Base-by-base conservation (phyloP, 2,329 filamentous ascomycete genomes). In the Ophiostoma novo-ulmi region DNA sequence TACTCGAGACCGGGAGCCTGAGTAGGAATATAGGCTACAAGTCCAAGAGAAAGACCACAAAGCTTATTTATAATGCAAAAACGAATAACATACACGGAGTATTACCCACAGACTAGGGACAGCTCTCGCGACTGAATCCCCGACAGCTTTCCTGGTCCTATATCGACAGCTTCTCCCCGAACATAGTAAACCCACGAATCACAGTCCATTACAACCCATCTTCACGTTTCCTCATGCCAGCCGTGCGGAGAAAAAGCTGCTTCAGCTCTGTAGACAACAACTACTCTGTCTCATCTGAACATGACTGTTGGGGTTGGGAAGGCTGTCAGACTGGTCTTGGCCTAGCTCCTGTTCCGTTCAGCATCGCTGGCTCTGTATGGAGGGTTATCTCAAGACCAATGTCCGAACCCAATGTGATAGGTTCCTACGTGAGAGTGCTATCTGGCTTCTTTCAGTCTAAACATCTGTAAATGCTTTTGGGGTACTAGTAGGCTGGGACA, bases 231-330 rank as follows among this genome's bases (percentile, higher is more conserved):
- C 20, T 8, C 63, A 22, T 39, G 35, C 39, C 17, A n/a, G 31
- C 61, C 36, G 63, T 65, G 63, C 63, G 63, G 63, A 65, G 63
- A 48, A 48, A 22, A n/a, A 22, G 36, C 63, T 41, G 58, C 6
- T 20, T 7, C 31, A 31, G 22, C 52, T 22, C 3, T 22, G 7
- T 5, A 20, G 61, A 20, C 44, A 48, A 17, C 17, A 48, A 5
- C 44, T 17, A 20, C 6, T 48, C 14, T 35, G 31, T 26, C 11
- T 11, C 63, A 65, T 17, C 20, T 22, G 17, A 22, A 0, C 20
- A 6, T 39, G 35, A 8, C 7, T 20, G 35, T 38, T 36, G 31
- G 14, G 31, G 35, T 5, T 22, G 22, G 55, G 55, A 13, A 11
- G 35, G 35, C 35, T 65, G 35, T 39, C 63, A 39, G 35, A 39